A percentile compares a stretch with the other conserved stretches of the same genome.
These are phyloP conservation scores for Apiospora aurea DNA, from an alignment of 2,329 filamentous ascomycete genomes.

Conservation along the genomic window DNA sequence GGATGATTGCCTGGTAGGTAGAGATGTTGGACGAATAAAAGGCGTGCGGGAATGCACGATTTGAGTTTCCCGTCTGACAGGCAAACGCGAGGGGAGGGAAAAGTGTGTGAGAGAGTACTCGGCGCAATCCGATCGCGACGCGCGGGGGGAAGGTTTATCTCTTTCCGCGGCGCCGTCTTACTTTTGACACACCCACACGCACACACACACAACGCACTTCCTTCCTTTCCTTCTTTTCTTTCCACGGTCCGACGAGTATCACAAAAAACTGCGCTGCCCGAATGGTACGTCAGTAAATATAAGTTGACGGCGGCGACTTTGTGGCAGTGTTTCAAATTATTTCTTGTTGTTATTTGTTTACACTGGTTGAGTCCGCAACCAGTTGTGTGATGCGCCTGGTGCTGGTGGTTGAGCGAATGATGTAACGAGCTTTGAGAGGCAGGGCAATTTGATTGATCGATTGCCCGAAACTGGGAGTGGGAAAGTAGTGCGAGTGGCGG, in stretches of 20 bases:
- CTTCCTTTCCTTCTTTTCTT: neutral
- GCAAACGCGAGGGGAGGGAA: constrained; percentile 16
- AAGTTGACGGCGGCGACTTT: neutral
- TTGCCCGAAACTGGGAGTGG: constrained; percentile 8
- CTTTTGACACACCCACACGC: constrained; percentile 16
- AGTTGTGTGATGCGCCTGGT: constrained; percentile 21
- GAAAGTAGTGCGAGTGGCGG: constrained; percentile 14
- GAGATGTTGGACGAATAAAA: constrained; percentile 8
- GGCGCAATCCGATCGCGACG: constrained; percentile 21
- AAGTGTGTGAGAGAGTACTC: neutral
- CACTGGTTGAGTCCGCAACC: constrained; percentile 22
- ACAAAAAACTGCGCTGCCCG: constrained; percentile 9
- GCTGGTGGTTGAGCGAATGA: constrained; percentile 20
- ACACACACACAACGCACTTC: neutral
- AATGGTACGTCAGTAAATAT: constrained; percentile 1
- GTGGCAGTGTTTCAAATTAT: neutral
- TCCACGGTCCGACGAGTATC: neutral
- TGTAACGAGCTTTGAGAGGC: constrained; percentile 24
- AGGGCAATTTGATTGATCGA: constrained; percentile 19
- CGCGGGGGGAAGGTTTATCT: constrained; percentile 18
- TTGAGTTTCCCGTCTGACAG: constrained; percentile 23
- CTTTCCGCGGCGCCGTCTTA: constrained; percentile 18
- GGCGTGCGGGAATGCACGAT: constrained; percentile 14
- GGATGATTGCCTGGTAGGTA: constrained; percentile 18
- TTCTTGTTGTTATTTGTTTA: constrained; percentile 23